phyloP scores from a whole-genome alignment of 164 flowering plant species.

The Amborella trichopoda region DNA sequence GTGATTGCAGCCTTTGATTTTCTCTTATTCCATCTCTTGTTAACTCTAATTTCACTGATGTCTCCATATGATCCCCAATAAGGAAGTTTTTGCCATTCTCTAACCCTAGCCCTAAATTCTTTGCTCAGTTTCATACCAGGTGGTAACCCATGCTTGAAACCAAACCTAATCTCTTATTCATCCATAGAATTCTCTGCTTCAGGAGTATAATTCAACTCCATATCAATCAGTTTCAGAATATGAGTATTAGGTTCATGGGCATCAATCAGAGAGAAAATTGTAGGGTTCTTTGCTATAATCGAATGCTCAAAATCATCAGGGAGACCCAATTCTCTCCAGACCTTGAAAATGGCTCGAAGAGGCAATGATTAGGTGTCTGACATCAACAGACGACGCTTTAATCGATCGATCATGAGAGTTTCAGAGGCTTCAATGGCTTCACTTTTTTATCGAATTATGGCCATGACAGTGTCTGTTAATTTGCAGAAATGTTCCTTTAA shows the following conservation, averaged over 20 bases:
- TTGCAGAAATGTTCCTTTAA: conserved; percentile 25
- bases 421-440: conserved; percentile 28
- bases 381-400: conserved; percentile 56
- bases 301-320: conserved; percentile 90
- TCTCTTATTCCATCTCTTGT: conserved; percentile 29
- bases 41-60: conserved; percentile 7
- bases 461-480: conserved; percentile 38
- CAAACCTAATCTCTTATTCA: conserved; percentile 26
- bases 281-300: conserved; percentile 33
- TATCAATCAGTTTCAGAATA: conserved; percentile 30
- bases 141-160: conserved; percentile 61
- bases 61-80: conserved; percentile 78
- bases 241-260: conserved; percentile 66
- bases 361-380: conserved; percentile 49
- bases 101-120: conserved; percentile 55
- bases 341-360: conserved; percentile 70
- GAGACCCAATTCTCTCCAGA: conserved; percentile 85
- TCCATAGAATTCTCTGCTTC: conserved; percentile 68
- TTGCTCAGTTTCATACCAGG: conserved; percentile 83
- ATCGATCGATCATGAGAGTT: conserved; percentile 36
- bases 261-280: conserved; percentile 36
- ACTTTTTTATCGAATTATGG: conserved; percentile 29
- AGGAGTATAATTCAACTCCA: conserved; percentile 13
- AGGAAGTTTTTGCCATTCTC: conserved; percentile 68
- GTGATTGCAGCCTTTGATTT: too few species aligned